Percentiles rank a stretch among this genome's conserved stretches.
phyloP scores from a whole-genome alignment of 495 filamentous ascomycete species.

The Aspergillus wentii region DNA sequence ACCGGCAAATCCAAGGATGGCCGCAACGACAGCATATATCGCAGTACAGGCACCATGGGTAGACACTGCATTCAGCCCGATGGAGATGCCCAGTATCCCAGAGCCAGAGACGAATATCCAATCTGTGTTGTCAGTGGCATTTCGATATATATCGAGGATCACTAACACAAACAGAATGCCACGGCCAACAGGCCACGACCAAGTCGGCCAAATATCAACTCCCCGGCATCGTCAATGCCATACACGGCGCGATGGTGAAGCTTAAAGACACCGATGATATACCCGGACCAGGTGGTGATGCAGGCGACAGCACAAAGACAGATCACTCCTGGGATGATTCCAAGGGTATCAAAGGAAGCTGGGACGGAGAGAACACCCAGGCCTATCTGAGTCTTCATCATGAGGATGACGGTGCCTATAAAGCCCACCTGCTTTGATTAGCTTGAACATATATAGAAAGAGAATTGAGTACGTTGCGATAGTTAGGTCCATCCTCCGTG shows the following conservation, averaged over 20 bases:
- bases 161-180: conserved; percentile 36
- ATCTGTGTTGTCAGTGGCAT: conserved; percentile 31
- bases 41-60: conserved; percentile 57
- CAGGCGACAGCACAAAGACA: conserved; percentile 48
- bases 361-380: conserved; percentile 54
- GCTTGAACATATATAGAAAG: neutral
- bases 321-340: conserved; percentile 48
- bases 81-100: conserved; percentile 60
- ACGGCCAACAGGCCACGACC: conserved; percentile 55
- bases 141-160: conserved; percentile 7
- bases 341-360: conserved; percentile 47
- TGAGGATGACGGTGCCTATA: conserved; percentile 12
- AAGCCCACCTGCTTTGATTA: conserved; percentile 6
- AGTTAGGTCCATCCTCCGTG: conserved; percentile 11
- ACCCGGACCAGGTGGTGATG: conserved; percentile 63
- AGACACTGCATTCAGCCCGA: conserved; percentile 62
- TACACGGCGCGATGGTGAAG: conserved; percentile 56
- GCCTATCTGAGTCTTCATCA: conserved; percentile 39
- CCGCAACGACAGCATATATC: conserved; percentile 24
- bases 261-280: conserved; percentile 65
- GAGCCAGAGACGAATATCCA: conserved; percentile 25
- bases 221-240: conserved; percentile 61
- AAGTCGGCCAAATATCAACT: conserved; percentile 52
- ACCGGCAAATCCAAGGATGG: conserved; percentile 21
- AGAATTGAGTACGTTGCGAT: conserved; percentile 9